Evolutionary conservation across 306 rosid species (phyloP).

Genomic region (Cicer judaicum): DNA sequence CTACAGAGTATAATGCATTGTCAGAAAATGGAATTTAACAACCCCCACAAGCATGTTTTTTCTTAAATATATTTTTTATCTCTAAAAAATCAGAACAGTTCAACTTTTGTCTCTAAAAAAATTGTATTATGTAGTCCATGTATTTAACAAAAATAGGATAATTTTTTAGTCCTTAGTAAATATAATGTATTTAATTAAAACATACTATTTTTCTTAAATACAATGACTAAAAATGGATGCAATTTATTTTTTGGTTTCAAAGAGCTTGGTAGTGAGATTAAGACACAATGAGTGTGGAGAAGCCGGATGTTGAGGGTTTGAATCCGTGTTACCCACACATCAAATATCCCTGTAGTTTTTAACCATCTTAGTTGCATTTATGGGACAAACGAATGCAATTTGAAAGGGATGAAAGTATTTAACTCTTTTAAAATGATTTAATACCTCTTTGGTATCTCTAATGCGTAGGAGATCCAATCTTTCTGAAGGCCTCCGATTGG

Average conservation of each 20-base stretch:
- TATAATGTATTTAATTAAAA: not conserved
- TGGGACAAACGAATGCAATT: not conserved
- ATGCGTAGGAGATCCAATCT: conserved; percentile 80
- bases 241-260: not conserved
- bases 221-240: not conserved
- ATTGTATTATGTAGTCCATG: not conserved
- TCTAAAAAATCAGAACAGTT: not conserved
- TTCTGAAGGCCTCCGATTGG: conserved; percentile 82
- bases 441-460: conserved; percentile 87
- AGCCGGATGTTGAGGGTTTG: too few relatives aligned
- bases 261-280: too few relatives aligned
- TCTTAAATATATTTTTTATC: not conserved
- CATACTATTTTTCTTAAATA: not conserved
- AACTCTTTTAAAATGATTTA: not conserved
- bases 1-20: conserved; percentile 9
- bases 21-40: conserved; percentile 8
- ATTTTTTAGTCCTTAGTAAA: not conserved
- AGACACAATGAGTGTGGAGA: too few relatives aligned
- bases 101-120: not conserved
- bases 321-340: too few relatives aligned
- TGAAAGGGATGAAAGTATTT: not conserved
- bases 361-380: too few relatives aligned
- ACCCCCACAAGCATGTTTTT: not conserved
- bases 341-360: too few relatives aligned
- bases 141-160: not conserved